Percentiles rank a stretch among this genome's conserved stretches.
Evolutionary conservation across 179 eudicot species (phyloP).

Genomic region (Patellifolia procumbens): DNA sequence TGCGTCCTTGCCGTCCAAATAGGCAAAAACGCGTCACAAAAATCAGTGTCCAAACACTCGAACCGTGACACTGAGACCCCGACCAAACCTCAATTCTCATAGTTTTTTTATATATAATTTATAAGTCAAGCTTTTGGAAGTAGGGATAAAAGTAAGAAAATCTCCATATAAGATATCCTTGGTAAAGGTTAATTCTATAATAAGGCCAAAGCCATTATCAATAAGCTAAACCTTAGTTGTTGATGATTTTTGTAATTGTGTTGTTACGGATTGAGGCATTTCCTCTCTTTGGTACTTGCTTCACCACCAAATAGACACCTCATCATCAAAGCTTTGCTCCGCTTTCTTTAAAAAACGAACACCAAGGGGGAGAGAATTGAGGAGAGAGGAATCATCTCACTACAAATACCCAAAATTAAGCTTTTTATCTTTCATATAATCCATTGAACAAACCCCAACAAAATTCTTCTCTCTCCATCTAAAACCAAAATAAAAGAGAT

Average conservation of each 20-base stretch:
- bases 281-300: background rate
- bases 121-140: too few relatives aligned
- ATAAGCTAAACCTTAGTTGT: background rate
- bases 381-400: constrained; percentile 17
- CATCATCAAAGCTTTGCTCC: constrained; percentile 19
- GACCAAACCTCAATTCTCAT: too few relatives aligned
- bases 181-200: too few relatives aligned
- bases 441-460: constrained; percentile 29
- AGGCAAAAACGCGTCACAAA: too few relatives aligned
- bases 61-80: too few relatives aligned
- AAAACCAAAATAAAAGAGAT: background rate
- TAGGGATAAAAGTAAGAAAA: too few relatives aligned
- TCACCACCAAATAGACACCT: constrained; percentile 28
- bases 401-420: constrained; percentile 12
- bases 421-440: constrained; percentile 1
- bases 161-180: too few relatives aligned
- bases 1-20: too few relatives aligned
- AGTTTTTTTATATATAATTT: too few relatives aligned
- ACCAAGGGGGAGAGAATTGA: constrained; percentile 23
- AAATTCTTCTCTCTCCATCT: constrained; percentile 5
- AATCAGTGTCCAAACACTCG: too few relatives aligned
- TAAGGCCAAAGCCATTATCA: background rate
- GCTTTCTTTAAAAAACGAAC: constrained; percentile 19
- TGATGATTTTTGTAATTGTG: too few relatives aligned
- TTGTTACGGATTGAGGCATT: background rate